Percentiles rank a stretch among this genome's conserved stretches.
phyloP scores from a whole-genome alignment of 768 basidiomycete species.

The Russula virescens region DNA sequence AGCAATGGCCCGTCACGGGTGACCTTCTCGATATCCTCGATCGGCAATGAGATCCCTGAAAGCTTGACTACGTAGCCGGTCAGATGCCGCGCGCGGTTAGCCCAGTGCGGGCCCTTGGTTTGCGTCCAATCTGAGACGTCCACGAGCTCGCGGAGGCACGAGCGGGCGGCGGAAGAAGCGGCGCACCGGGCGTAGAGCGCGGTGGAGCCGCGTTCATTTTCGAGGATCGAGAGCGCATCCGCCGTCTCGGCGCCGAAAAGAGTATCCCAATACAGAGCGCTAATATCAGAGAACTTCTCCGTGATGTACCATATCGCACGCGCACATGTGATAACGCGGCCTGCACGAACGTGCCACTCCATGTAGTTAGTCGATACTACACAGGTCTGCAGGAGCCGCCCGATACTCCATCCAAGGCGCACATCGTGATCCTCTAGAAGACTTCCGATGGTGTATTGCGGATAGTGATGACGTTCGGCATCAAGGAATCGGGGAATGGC shows the following conservation, averaged over 20 bases:
- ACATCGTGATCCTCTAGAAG: constrained; percentile 16
- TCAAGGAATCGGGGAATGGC: constrained; percentile 17
- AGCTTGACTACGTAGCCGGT: neutral
- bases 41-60: neutral
- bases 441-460: constrained; percentile 11
- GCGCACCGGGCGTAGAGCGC: constrained; percentile 9
- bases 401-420: constrained; percentile 19
- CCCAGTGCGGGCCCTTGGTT: constrained; percentile 5
- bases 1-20: constrained; percentile 8
- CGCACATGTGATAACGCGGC: constrained; percentile 6
- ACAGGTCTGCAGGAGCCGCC: constrained; percentile 18
- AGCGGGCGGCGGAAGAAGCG: constrained; percentile 5
- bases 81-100: constrained; percentile 1
- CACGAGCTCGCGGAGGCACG: constrained; percentile 13
- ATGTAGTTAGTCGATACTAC: neutral
- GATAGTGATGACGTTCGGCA: constrained; percentile 7
- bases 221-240: constrained; percentile 8
- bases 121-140: neutral
- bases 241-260: constrained; percentile 15
- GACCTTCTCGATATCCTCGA: neutral
- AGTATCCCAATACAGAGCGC: constrained; percentile 13
- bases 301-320: constrained; percentile 17
- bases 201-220: neutral
- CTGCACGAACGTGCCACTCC: neutral
- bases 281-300: constrained; percentile 10